phyloP scores from a whole-genome alignment of 768 basidiomycete species.

The Cystofilobasidium macerans region DNA sequence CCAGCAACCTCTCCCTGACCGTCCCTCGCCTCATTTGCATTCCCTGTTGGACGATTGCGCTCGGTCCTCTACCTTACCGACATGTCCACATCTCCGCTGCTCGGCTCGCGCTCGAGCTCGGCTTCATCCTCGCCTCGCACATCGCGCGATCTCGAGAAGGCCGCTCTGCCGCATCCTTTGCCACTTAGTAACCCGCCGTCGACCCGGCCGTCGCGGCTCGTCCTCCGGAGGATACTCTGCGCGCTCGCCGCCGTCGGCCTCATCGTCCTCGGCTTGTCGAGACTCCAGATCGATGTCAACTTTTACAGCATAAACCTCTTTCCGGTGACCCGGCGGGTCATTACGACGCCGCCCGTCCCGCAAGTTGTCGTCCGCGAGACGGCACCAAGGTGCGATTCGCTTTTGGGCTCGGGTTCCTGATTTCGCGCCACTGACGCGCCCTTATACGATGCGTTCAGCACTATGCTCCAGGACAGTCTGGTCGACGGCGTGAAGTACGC shows the following conservation, averaged over 20 bases:
- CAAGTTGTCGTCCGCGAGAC: not conserved
- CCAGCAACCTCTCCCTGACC: not conserved
- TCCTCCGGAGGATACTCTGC: not conserved
- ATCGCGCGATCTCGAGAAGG: not conserved
- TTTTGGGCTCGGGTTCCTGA: not conserved
- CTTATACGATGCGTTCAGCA: not conserved
- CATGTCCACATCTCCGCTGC: not conserved
- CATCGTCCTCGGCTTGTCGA: not conserved
- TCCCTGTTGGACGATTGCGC: not conserved
- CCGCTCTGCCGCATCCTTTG: not conserved
- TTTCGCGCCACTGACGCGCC: not conserved
- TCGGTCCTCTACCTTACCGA: not conserved
- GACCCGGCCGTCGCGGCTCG: not conserved
- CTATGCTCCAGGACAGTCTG: not conserved
- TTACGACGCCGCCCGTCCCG: not conserved
- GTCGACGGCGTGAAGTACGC: not conserved
- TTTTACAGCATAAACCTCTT: not conserved
- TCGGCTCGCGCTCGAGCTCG: too few species aligned
- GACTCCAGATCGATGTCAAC: constrained; percentile 1
- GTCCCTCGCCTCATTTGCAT: not conserved
- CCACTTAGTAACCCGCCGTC: not conserved
- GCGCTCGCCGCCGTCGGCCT: not conserved
- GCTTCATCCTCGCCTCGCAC: not conserved
- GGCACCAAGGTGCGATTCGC: not conserved
- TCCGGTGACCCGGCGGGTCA: not conserved